A percentile compares a stretch with the other conserved stretches of the same genome.
Conservation (phyloP, 352 stramenopile species). For the Phytophthora quininea region DNA sequence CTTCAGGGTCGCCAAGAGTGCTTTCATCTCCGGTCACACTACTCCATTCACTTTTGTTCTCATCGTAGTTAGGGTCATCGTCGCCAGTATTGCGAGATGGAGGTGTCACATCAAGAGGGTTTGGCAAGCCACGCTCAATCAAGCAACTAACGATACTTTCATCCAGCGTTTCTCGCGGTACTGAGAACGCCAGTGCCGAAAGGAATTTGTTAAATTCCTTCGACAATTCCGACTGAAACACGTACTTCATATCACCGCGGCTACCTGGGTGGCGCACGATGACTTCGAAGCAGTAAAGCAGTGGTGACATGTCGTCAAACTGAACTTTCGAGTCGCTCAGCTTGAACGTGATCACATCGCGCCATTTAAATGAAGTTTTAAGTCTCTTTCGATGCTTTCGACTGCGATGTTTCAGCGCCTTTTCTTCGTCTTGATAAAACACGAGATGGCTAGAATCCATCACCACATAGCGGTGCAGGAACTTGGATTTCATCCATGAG, state of each 20-base stretch:
- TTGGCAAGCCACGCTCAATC: slow-evolving; percentile 64
- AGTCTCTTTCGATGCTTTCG: slow-evolving; percentile 76
- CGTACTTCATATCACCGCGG: slow-evolving; percentile 71
- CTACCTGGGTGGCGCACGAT: slow-evolving; percentile 58
- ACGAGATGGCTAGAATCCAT: slow-evolving; percentile 73
- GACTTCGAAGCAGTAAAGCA: slow-evolving; percentile 83
- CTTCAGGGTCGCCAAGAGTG: slow-evolving; percentile 77
- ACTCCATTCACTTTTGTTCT: slow-evolving; percentile 82
- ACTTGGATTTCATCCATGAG: slow-evolving; percentile 77
- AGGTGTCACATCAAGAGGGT: slow-evolving; percentile 49
- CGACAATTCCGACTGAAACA: slow-evolving; percentile 74
- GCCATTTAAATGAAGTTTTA: slow-evolving; percentile 78
- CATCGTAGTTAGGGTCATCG: slow-evolving; percentile 56
- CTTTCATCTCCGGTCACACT: slow-evolving; percentile 88
- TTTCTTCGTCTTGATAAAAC: slow-evolving; percentile 86
- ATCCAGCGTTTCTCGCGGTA: slow-evolving; percentile 66
- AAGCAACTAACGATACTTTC: slow-evolving; percentile 68
- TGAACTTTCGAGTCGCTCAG: slow-evolving; percentile 79
- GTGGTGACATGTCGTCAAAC: slow-evolving; percentile 84
- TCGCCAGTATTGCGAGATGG: slow-evolving; percentile 30
- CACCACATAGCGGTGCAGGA: slow-evolving; percentile 83
- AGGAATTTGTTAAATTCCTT: slow-evolving; percentile 87
- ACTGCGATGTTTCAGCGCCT: slow-evolving; percentile 79
- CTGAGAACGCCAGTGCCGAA: slow-evolving; percentile 66
- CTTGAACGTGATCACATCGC: slow-evolving; percentile 61